These are phyloP conservation scores for Russula griseocarnosa DNA, from an alignment of 768 basidiomycete species.

Conservation along the genomic window DNA sequence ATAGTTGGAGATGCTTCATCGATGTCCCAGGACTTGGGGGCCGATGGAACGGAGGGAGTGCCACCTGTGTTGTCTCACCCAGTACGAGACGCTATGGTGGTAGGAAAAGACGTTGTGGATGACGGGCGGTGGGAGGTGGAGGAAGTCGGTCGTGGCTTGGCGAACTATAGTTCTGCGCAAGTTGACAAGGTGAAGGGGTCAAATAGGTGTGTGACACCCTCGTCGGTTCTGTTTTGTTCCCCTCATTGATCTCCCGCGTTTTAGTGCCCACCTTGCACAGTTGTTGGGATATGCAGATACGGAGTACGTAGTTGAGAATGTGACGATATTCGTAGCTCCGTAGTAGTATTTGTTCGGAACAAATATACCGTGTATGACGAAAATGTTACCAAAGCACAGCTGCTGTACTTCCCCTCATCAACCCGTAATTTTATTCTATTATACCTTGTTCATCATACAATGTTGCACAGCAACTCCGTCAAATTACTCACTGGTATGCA, in stretches of 20 bases:
- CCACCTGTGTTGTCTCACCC: slow-evolving; percentile 29
- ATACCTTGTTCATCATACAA: slow-evolving; percentile 33
- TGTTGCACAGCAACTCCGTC: slow-evolving; percentile 82
- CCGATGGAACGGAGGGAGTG: slow-evolving; percentile 29
- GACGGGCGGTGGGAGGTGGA: slow-evolving; percentile 61
- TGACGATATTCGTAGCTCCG: slow-evolving; percentile 68
- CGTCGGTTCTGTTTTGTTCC: slow-evolving; percentile 5
- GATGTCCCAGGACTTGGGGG: not conserved
- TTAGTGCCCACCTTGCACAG: slow-evolving; percentile 73
- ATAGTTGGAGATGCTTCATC: slow-evolving; percentile 35
- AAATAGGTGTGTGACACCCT: slow-evolving; percentile 60
- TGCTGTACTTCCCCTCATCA: not conserved
- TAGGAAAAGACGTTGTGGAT: slow-evolving; percentile 35
- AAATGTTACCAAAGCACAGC: not conserved
- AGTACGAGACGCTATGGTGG: slow-evolving; percentile 31
- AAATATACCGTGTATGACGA: slow-evolving; percentile 18
- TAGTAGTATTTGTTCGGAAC: slow-evolving; percentile 30
- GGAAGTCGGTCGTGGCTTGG: slow-evolving; percentile 91
- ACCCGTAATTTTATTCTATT: not conserved
- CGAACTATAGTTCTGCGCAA: slow-evolving; percentile 94
- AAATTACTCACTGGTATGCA: slow-evolving; percentile 65
- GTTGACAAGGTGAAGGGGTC: slow-evolving; percentile 83
- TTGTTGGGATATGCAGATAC: slow-evolving; percentile 92
- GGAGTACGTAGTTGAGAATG: slow-evolving; percentile 95
- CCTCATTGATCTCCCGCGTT: slow-evolving; percentile 11